A percentile compares a stretch with the other conserved stretches of the same genome.
phyloP scores from a whole-genome alignment of 768 basidiomycete genomes.

The Asterophora lycoperdoides region DNA sequence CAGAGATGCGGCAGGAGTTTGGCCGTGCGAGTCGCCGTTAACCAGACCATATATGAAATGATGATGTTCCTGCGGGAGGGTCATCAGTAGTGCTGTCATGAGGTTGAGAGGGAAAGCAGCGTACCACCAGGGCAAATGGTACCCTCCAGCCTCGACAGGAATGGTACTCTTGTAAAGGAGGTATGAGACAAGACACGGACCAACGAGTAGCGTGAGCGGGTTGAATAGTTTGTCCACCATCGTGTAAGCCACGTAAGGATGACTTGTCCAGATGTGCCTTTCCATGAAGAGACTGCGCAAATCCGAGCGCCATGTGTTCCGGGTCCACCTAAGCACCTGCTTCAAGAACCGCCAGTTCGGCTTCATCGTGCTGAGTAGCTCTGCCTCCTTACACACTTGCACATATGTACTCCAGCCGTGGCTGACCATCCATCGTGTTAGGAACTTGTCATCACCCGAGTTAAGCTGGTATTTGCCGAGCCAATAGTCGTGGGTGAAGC shows the following conservation, averaged over 20 bases:
- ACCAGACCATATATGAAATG: conserved; percentile 64
- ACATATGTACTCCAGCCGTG: conserved; percentile 97
- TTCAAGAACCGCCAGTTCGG: conserved; percentile 95
- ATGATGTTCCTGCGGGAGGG: conserved; percentile 57
- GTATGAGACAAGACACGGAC: conserved; percentile 73
- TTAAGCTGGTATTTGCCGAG: conserved; percentile 92
- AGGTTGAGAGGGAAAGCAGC: conserved; percentile 20
- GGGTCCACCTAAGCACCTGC: conserved; percentile 89
- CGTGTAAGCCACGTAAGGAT: conserved; percentile 90
- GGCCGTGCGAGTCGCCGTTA: conserved; percentile 65
- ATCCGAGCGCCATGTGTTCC: conserved; percentile 94
- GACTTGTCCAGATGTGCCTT: conserved; percentile 78
- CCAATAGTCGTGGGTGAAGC: conserved; percentile 94
- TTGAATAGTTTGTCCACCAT: conserved; percentile 92
- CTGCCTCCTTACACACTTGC: conserved; percentile 80
- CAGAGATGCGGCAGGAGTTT: conserved; percentile 85
- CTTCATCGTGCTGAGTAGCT: conserved; percentile 91
- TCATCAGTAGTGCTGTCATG: not conserved
- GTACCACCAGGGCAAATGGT: conserved; percentile 80
- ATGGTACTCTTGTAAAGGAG: conserved; percentile 79
- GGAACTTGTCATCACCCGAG: conserved; percentile 90
- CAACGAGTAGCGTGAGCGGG: conserved; percentile 81
- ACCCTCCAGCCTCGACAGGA: conserved; percentile 61
- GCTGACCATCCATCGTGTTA: conserved; percentile 95
- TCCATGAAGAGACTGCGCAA: conserved; percentile 86